These are phyloP conservation scores for Psilocybe mexicana DNA, from an alignment of 1,284 basidiomycete genomes.

Conservation along the genomic window DNA sequence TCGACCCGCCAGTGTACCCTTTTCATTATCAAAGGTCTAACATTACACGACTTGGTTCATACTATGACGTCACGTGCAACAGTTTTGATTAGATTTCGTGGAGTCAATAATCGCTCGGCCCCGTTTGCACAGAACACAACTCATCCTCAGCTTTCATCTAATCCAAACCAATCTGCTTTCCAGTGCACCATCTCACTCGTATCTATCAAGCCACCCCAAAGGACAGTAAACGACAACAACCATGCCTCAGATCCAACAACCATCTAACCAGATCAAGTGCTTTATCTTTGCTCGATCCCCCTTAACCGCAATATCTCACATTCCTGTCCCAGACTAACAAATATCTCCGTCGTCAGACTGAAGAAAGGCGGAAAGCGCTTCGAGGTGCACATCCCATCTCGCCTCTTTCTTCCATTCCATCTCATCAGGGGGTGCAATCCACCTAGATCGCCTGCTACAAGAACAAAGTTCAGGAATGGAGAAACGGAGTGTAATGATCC, in stretches of 20 bases:
- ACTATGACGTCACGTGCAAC: constrained; percentile 24
- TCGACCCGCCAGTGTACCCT: background rate
- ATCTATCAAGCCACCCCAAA: background rate
- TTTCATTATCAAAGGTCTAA: background rate
- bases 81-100: constrained; percentile 2
- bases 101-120: constrained; percentile 1
- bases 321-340: constrained; percentile 71
- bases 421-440: background rate
- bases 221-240: constrained; percentile 2
- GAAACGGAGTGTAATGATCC: constrained; percentile 79
- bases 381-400: constrained; percentile 59
- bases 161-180: background rate
- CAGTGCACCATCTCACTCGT: background rate
- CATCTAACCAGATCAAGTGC: constrained; percentile 87
- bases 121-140: constrained; percentile 4
- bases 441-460: constrained; percentile 95
- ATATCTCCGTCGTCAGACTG: constrained; percentile 93
- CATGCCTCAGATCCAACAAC: constrained; percentile 71
- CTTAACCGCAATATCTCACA: constrained; percentile 8
- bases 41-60: background rate
- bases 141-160: background rate
- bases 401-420: constrained; percentile 1
- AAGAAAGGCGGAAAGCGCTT: constrained; percentile 98
- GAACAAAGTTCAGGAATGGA: constrained; percentile 98
- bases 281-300: constrained; percentile 8